Percentiles rank a stretch among this genome's conserved stretches.
Conservation (phyloP, 2,329 filamentous ascomycete species). For the Botryotinia calthae region DNA sequence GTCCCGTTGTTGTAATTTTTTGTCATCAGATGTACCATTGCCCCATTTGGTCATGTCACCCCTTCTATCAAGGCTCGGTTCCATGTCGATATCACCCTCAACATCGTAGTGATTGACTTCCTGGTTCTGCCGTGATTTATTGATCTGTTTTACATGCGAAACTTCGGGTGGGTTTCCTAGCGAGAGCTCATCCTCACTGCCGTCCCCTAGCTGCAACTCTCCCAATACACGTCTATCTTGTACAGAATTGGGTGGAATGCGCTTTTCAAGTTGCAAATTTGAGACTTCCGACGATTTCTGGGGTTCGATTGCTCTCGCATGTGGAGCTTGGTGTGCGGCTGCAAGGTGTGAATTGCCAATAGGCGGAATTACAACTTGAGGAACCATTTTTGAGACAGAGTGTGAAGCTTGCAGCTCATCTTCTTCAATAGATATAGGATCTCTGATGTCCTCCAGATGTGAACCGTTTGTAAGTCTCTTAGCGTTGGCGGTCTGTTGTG, state of each 20-base stretch:
- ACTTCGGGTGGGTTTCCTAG: not conserved
- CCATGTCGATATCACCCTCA: not conserved
- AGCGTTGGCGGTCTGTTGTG: not conserved
- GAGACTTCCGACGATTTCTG: not conserved
- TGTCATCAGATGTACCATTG: not conserved
- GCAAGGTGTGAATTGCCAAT: not conserved
- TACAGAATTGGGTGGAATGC: not conserved
- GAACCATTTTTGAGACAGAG: not conserved
- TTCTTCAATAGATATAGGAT: constrained; percentile 3
- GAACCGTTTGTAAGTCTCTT: not conserved
- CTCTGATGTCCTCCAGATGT: not conserved
- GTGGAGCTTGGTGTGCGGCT: not conserved
- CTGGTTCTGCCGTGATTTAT: not conserved
- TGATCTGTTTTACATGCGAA: too few relatives aligned
- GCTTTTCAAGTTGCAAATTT: not conserved
- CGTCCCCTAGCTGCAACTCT: not conserved
- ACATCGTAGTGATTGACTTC: not conserved
- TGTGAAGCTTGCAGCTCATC: not conserved
- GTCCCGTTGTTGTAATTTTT: not conserved
- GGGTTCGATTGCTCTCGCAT: not conserved
- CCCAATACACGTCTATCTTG: not conserved
- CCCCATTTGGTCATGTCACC: constrained; percentile 15
- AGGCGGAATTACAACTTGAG: not conserved
- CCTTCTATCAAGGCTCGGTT: not conserved
- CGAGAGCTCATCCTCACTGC: constrained; percentile 15